These are phyloP conservation scores for Toxoplasma gondii DNA, from an alignment of 169 alveolate genomes.

Conservation along the genomic window DNA sequence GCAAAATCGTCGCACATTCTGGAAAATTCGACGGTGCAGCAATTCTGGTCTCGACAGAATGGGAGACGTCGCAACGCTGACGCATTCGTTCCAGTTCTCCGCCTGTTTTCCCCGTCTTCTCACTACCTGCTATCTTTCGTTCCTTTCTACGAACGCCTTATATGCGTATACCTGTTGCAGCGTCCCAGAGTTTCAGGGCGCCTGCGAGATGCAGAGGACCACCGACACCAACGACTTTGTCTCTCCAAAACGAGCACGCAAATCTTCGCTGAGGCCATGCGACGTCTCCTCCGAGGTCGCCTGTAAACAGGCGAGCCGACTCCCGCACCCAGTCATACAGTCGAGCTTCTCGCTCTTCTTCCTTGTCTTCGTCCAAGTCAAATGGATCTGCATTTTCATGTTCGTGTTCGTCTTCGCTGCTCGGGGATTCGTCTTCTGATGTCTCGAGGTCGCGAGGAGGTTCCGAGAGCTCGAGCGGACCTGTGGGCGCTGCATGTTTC, in stretches of 20 bases:
- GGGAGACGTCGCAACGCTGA: no score
- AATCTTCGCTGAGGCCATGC: slow-evolving; percentile 3
- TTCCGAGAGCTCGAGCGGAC: no score
- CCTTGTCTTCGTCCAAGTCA: background rate
- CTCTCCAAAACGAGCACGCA: slow-evolving; percentile 56
- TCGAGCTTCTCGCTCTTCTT: background rate
- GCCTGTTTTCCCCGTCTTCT: no score
- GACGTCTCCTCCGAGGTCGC: slow-evolving; percentile 42
- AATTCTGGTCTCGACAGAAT: no score
- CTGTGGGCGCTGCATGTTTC: no score
- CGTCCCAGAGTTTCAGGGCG: slow-evolving; percentile 64
- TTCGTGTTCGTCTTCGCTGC: background rate
- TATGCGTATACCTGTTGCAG: slow-evolving; percentile 26
- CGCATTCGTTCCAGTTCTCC: no score
- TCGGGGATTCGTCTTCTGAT: no score
- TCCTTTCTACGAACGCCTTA: no score
- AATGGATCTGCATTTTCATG: background rate
- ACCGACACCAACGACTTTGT: slow-evolving; percentile 64
- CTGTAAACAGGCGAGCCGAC: background rate
- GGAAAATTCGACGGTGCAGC: no score
- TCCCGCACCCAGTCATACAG: slow-evolving; percentile 12
- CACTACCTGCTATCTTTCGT: no score
- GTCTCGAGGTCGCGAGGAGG: no score
- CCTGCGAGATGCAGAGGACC: slow-evolving; percentile 61
- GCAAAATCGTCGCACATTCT: no score